Base-by-base conservation (phyloP, 2,329 filamentous ascomycete species). In the Penicillium sp. region DNA sequence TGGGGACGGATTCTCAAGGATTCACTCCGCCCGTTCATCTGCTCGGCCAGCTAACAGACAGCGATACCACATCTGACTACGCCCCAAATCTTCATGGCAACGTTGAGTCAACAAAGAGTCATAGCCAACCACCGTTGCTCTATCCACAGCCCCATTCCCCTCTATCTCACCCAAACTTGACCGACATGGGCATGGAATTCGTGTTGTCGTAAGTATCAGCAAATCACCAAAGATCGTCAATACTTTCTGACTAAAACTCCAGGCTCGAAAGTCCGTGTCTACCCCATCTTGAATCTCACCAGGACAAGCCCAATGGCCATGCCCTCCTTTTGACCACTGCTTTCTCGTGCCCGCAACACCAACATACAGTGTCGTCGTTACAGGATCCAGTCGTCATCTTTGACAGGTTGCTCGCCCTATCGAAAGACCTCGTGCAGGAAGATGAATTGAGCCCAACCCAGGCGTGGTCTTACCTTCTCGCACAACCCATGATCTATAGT, bases 231-330 rank as follows among this genome's bases (percentile, higher is more conserved):
- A 13, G 14, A 11, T 33, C 14, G 17, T 13, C 30, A 14, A 28
- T 18, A 20, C 19, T 18, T 14, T 17, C 16, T 26, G 9, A 21
- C 13, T 41, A 6, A n/a, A n/a, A n/a, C n/a, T n/a, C n/a, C 31
- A 63, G 60, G 32, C 61, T 65, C 27, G 63, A 65, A 49, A 50
- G 42, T 10, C 63, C 63, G 0, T 66, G 62, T 42, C 53, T 65
- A 11, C 43, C 50, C 2, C 62, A 65, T 36, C 58, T 61, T 14
- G 47, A 59, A 30, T 39, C 31, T 18, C 42, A 52, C 8, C 15
- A 45, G 2, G 21, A 42, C 5, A 39, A 56, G n/a, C 38, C 45
- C 8, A 39, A 43, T 15, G 62, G 62, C 15, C 64, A 66, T 39
- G 50, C 53, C 1, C 56, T 65, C 6, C 61, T 54, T 10, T 53